phyloP scores from a whole-genome alignment of 2,329 filamentous ascomycete species.

The Neofusicoccum kwambonambiense region DNA sequence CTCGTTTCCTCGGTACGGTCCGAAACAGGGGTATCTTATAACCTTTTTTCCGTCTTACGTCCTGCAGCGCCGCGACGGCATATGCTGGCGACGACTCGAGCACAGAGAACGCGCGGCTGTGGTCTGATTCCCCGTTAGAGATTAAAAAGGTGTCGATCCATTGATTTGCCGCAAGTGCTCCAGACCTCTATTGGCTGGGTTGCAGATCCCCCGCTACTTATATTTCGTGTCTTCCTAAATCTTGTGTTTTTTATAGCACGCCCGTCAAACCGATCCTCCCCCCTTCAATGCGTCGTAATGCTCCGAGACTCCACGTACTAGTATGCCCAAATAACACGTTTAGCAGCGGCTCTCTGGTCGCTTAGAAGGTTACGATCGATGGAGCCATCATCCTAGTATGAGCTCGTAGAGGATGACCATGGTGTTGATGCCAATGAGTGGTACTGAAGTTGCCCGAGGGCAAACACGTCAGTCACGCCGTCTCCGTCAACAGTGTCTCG shows the following conservation, averaged over 20 bases:
- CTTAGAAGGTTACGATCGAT: neutral
- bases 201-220: slow-evolving; percentile 5
- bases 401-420: slow-evolving; percentile 39
- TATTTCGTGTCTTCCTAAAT: neutral
- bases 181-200: neutral
- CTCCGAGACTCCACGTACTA: slow-evolving; percentile 8
- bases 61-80: neutral
- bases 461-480: neutral
- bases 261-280: neutral
- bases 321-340: neutral
- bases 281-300: slow-evolving; percentile 3
- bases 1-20: slow-evolving; percentile 13
- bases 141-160: neutral
- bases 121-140: neutral
- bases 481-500: neutral
- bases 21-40: neutral
- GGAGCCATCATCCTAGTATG: slow-evolving; percentile 9
- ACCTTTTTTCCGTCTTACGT: neutral
- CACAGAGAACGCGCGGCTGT: neutral
- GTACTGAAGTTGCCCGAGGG: slow-evolving; percentile 28
- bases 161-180: slow-evolving; percentile 2
- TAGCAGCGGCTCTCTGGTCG: neutral
- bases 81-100: neutral
- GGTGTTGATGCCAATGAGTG: slow-evolving; percentile 40
- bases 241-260: neutral